Conservation (phyloP, 108 stramenopile species). For the Nitzschia sp. region DNA sequence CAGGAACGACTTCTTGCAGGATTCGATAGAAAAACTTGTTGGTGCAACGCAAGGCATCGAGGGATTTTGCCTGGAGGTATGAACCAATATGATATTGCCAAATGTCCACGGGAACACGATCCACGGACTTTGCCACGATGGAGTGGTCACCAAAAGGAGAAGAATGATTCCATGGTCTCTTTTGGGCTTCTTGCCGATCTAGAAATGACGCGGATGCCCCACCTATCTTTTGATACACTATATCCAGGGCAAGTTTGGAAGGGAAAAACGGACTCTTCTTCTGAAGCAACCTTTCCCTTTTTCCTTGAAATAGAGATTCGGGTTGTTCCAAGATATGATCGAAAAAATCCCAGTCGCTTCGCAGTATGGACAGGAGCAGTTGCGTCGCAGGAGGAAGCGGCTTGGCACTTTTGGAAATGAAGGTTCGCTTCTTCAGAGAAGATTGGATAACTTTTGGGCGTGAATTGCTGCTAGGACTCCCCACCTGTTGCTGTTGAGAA, state of each 20-base stretch:
- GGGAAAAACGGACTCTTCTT: slow-evolving; percentile 52
- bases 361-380: slow-evolving; percentile 57
- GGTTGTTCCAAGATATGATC: slow-evolving; percentile 20
- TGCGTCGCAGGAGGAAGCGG: slow-evolving; percentile 46
- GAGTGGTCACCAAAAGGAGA: neutral
- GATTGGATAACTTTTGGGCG: neutral
- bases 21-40: slow-evolving; percentile 48
- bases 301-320: neutral
- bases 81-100: slow-evolving; percentile 50
- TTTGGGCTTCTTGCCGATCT: neutral
- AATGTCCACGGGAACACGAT: slow-evolving; percentile 55
- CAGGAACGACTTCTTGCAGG: slow-evolving; percentile 64
- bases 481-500: slow-evolving; percentile 8
- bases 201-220: slow-evolving; percentile 31
- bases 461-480: neutral
- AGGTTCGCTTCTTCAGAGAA: neutral
- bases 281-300: too few species aligned
- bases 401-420: slow-evolving; percentile 10
- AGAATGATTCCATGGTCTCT: too few species aligned
- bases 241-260: slow-evolving; percentile 48
- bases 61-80: slow-evolving; percentile 56
- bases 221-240: slow-evolving; percentile 57
- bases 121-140: neutral
- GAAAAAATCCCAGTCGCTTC: slow-evolving; percentile 66
- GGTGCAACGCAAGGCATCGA: slow-evolving; percentile 58